phyloP scores from a whole-genome alignment of 2,329 filamentous ascomycete species.

The Arthroderma sp. region DNA sequence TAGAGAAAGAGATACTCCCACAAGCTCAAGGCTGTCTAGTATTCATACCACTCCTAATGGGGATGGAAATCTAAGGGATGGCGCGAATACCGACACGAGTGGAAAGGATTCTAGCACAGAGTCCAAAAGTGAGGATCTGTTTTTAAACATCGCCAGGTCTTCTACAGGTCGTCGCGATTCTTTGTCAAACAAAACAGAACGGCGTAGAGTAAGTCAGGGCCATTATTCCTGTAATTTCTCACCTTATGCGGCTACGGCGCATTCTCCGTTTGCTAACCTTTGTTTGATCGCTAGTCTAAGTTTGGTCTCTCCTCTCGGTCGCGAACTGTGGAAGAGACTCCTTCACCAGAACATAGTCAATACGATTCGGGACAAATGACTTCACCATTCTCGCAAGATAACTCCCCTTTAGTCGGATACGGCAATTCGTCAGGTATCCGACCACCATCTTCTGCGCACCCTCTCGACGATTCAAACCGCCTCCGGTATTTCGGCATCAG shows the following conservation, averaged over 20 bases:
- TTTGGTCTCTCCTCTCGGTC: conserved; percentile 25
- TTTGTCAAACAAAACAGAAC: conserved; percentile 22
- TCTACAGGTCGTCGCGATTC: conserved; percentile 27
- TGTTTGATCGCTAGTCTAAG: conserved; percentile 18
- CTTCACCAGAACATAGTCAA: conserved; percentile 24
- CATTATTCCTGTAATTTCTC: neutral
- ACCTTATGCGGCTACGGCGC: neutral
- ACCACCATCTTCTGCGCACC: conserved; percentile 23
- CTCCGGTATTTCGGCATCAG: conserved; percentile 21
- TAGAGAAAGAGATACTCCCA: no score
- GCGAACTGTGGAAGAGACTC: conserved; percentile 21
- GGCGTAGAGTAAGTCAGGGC: conserved; percentile 12
- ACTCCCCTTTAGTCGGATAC: conserved; percentile 19
- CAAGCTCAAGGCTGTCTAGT: no score
- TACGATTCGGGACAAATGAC: conserved; percentile 17
- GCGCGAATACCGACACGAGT: conserved; percentile 7
- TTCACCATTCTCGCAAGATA: conserved; percentile 24
- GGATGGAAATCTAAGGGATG: conserved; percentile 5
- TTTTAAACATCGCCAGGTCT: conserved; percentile 34
- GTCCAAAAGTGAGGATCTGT: conserved; percentile 32
- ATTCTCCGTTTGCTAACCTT: conserved; percentile 2
- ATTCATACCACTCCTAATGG: conserved; percentile 8
- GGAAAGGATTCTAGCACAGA: conserved; percentile 23
- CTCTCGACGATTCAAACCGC: conserved; percentile 25
- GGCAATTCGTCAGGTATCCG: conserved; percentile 17